Evolutionary conservation across 2,329 filamentous ascomycete genomes (phyloP), one percentile per base, ranked within the genome.

Genomic region (Drechslerella coelobrocha): DNA sequence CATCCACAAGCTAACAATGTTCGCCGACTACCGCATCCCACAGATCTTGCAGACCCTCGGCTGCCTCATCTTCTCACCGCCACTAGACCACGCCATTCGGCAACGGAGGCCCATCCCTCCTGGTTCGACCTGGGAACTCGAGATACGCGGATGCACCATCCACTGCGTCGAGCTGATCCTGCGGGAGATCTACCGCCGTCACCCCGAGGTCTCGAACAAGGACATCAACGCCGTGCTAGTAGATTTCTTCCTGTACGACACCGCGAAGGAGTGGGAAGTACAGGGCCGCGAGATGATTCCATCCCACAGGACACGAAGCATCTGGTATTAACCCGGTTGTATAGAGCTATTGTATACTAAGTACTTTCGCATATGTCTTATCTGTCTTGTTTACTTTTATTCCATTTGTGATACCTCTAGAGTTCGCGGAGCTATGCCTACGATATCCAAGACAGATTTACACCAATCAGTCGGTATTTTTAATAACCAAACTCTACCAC

Each of bases 1-100:
- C 77, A 96, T 99, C 75, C 89, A 94, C 80, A 91, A 92, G 78
- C 89, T 99, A 76, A 99, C 94, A 71, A 97, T 97, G 88, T 99
- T 99, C 81, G 92, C 94, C 77, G 94, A 99, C 81, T 99, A 99
- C 78, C 89, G 94, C 45, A 89, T 99, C 59, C 95, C 95, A 12
- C 94, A 99, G 80, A 94, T 97, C 75, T 84, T 99, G 31, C 87
- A 92, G 75, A 86, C 87, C 8, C 82, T 97, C 47, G 90, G 90
- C 17, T 93, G 92, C 65, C 81, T 99, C 53, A 86, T 85, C 75
- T 97, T 94, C 79, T 92, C 90, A 73, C 94, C 94, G 0, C 84
- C 87, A 0, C 81, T 99, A 47, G 87, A 92, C 54, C 83, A 84
- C 31, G 84, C 88, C 14, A 88, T 99, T 75, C 83, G 84, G 29